phyloP scores from a whole-genome alignment of 139 green algal genomes.

The Chlamydomonas sp. region DNA sequence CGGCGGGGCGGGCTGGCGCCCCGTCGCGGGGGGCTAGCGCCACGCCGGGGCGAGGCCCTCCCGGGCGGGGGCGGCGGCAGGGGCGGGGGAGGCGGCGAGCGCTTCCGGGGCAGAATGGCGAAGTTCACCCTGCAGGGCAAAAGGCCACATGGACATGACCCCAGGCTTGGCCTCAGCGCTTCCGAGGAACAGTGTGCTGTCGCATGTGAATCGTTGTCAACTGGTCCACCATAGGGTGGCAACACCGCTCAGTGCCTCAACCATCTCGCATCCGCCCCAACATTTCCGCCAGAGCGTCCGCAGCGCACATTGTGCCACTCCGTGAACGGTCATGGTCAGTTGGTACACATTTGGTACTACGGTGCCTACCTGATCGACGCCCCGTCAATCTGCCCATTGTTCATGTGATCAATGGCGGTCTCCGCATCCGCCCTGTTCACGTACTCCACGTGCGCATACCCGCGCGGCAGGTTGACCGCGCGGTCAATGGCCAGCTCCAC shows the following conservation, averaged over 20 bases:
- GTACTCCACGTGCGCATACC: conserved; percentile 89
- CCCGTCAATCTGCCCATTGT: conserved; percentile 89
- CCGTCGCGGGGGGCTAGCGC: background rate
- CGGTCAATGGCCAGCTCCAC: conserved; percentile 74
- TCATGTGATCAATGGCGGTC: conserved; percentile 84
- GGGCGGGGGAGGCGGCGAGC: conserved; percentile 20
- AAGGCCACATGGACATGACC: background rate
- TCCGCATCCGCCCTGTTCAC: conserved; percentile 68
- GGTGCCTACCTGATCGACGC: conserved; percentile 65
- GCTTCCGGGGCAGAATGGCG: conserved; percentile 36
- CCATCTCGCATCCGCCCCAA: background rate
- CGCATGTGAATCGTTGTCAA: background rate
- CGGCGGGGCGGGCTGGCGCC: background rate
- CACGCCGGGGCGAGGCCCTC: background rate
- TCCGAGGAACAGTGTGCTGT: no score
- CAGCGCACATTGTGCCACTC: background rate
- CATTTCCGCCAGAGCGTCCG: background rate
- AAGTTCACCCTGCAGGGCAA: conserved; percentile 38
- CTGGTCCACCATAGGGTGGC: background rate
- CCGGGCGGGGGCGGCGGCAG: conserved; percentile 15
- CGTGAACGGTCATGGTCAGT: no score
- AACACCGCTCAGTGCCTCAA: background rate
- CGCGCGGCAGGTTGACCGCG: conserved; percentile 78
- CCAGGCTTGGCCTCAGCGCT: no score
- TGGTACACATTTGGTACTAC: no score